phyloP scores from a whole-genome alignment of 179 eudicot genomes.

The Spinacia oleracea region DNA sequence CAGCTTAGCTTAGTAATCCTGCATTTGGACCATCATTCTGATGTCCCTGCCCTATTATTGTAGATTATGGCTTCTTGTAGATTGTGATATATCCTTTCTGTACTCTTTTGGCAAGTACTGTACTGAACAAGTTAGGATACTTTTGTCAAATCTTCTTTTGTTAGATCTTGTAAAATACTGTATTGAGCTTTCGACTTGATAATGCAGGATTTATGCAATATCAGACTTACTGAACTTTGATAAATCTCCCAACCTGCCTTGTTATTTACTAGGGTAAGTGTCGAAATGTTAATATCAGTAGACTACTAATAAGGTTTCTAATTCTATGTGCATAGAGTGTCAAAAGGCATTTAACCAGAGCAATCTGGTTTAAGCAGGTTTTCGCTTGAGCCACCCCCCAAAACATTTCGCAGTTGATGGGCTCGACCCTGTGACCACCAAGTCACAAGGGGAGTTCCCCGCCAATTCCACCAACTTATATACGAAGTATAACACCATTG shows the following conservation, averaged over 20 bases:
- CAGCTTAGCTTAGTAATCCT: constrained; percentile 24
- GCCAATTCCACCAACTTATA: too few species aligned
- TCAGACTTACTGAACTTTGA: background rate
- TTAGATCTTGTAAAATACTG: too few species aligned
- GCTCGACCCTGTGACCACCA: too few species aligned
- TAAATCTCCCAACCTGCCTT: background rate
- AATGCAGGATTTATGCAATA: background rate
- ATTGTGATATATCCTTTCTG: background rate
- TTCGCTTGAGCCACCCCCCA: too few species aligned
- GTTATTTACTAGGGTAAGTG: too few species aligned
- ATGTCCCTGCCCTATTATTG: background rate
- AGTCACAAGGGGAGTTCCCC: too few species aligned
- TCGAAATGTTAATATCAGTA: background rate
- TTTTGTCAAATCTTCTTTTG: background rate
- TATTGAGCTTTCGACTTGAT: background rate
- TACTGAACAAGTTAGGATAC: background rate
- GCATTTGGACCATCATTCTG: background rate
- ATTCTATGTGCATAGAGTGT: too few species aligned
- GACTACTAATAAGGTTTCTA: too few species aligned
- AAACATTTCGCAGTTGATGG: too few species aligned
- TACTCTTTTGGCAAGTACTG: background rate
- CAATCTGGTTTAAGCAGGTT: too few species aligned
- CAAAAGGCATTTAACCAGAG: too few species aligned
- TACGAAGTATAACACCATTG: too few species aligned
- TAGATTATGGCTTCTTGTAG: background rate